Percentiles rank a stretch among this genome's conserved stretches.
phyloP scores from a whole-genome alignment of 192 early-diverging fungal genomes.

The Entrophospora sp. region DNA sequence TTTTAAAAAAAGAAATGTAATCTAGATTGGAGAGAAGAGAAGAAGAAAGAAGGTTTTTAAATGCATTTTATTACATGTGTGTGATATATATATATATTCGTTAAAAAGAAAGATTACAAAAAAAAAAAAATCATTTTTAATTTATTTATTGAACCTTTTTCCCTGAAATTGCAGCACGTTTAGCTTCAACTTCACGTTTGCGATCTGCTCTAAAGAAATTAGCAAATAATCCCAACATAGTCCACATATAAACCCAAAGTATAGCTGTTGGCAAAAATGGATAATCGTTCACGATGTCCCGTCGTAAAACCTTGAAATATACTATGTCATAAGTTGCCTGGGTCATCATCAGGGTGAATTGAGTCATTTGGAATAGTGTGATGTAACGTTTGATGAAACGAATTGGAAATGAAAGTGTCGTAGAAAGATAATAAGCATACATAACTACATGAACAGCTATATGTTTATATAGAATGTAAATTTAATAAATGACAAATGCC shows the following conservation, averaged over 20 bases:
- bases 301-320: conserved; percentile 23
- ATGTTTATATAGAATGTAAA: conserved; percentile 44
- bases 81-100: too few relatives aligned
- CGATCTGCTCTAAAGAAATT: conserved; percentile 50
- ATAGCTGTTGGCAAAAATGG: conserved; percentile 39
- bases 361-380: conserved; percentile 57
- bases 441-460: conserved; percentile 49
- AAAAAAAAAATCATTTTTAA: too few relatives aligned
- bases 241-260: conserved; percentile 57
- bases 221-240: conserved; percentile 55
- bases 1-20: too few relatives aligned
- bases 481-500: conserved; percentile 32
- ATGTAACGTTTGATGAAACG: conserved; percentile 56
- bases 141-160: background rate
- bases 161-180: background rate
- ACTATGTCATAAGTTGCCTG: conserved; percentile 44
- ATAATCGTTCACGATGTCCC: conserved; percentile 29
- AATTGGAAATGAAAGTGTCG: conserved; percentile 43
- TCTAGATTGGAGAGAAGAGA: too few relatives aligned
- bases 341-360: conserved; percentile 50
- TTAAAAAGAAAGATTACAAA: too few relatives aligned
- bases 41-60: too few relatives aligned
- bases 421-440: conserved; percentile 59
- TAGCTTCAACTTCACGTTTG: conserved; percentile 26
- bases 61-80: too few relatives aligned